phyloP scores from a whole-genome alignment of 768 basidiomycete genomes.

The Boletus barrowsii region DNA sequence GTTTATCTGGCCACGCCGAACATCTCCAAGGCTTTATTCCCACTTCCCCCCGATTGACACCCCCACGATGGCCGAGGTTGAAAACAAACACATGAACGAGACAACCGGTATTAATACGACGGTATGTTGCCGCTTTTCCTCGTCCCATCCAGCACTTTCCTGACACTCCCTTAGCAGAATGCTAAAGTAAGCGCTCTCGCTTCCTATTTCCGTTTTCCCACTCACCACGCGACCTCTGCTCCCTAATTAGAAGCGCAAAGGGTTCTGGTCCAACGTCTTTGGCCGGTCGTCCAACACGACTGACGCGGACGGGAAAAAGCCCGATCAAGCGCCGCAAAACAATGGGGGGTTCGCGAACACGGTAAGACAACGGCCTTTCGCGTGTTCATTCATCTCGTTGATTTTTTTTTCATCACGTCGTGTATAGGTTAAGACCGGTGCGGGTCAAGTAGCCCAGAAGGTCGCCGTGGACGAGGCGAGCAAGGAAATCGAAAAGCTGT shows the following conservation, averaged over 20 bases:
- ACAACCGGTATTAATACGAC: neutral
- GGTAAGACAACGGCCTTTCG: neutral
- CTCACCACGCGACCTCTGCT: neutral
- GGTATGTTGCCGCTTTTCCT: neutral
- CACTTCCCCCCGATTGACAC: neutral
- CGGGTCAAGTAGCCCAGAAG: slow-evolving; percentile 7
- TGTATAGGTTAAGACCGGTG: neutral
- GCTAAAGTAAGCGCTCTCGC: slow-evolving; percentile 3
- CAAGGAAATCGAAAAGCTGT: slow-evolving; percentile 1
- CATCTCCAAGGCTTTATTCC: neutral
- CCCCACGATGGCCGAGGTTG: slow-evolving; percentile 2
- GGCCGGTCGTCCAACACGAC: neutral
- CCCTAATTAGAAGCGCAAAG: slow-evolving; percentile 13
- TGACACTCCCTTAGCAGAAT: neutral
- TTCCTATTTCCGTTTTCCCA: neutral
- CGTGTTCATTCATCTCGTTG: too few relatives aligned
- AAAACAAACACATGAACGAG: neutral
- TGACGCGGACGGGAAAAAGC: neutral
- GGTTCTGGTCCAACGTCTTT: slow-evolving; percentile 12
- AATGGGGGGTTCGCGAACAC: slow-evolving; percentile 8
- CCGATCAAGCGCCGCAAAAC: neutral
- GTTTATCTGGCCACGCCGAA: neutral
- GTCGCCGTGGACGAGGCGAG: slow-evolving; percentile 11
- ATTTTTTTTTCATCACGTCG: neutral
- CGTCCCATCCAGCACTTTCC: neutral